Evolutionary conservation across 768 basidiomycete species (phyloP), one percentile per base, ranked within the genome.

Genomic region (Termitomyces sp.): DNA sequence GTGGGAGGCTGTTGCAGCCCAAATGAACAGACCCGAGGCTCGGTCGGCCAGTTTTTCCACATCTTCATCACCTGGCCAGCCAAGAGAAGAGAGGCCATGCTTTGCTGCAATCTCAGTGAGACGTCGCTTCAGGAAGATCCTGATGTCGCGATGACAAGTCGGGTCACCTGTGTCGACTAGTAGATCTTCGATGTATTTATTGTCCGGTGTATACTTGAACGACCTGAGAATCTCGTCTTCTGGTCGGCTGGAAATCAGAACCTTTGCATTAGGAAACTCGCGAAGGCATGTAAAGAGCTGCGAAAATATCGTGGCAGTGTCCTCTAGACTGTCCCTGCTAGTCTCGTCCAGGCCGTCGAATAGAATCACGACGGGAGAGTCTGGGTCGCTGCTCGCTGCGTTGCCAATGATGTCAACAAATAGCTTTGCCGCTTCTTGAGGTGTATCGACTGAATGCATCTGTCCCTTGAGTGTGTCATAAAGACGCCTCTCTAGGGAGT

Each of bases 231-330:
- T 66, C 26, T 58, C 62, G 47, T 64, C 59, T 24, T 66, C 65
- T 7, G 65, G 51, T 32, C 65, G 57, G 42, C 65, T 65, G 1
- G 65, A 63, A 47, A 65, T 55, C 16, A 64, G 58, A 33, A 65
- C 33, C 32, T 63, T 63, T 46, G 57, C 62, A n/a, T 61, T 64
- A 3, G 34, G 54, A 32, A 50, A 53, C 14, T 37, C n/a, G 4
- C 26, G 20, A 2, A 61, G 55, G 8, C 36, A 33, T 24, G 39
- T 6, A 26, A 62, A 62, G 16, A 62, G 47, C 18, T 34, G 20
- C 2, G 64, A 61, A 46, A 65, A 63, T 39, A 61, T 56, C 1
- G 27, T 34, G 10, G 61, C 60, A 3, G 57, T 62, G 30, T 54
- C 46, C 14, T 43, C 20, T 0, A 64, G 59, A 33, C 33, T 48